Base-by-base conservation (phyloP, 2,329 filamentous ascomycete genomes). In the Phialophora verrucosa region DNA sequence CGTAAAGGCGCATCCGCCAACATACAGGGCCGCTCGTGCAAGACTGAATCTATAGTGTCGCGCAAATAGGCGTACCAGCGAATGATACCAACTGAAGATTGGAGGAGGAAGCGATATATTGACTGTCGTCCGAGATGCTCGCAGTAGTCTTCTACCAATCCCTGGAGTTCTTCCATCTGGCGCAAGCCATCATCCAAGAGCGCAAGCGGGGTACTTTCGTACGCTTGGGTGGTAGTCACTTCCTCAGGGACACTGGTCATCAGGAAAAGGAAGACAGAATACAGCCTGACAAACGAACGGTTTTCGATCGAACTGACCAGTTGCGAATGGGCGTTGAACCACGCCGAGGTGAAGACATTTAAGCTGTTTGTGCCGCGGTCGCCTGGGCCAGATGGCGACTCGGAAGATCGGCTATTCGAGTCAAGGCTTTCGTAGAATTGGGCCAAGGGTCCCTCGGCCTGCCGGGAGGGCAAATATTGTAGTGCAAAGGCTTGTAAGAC, bases 221-320 rank as follows among this genome's bases (percentile, higher is more conserved):
- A 27, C 5, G 23, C n/a, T 12, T n/a, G 14, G n/a, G 38, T 42
- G 5, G 58, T 53, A 14, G 23, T 32, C 25, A 60, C 62, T 49
- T 67, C 62, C 25, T 56, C 51, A 12, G 65, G 65, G 6, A 67
- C 29, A 14, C 51, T 64, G 2, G 65, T 67, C 65, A 67, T 67
- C 27, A 50, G 58, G 31, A 67, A 67, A 29, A 67, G 62, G 38
- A 67, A 67, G n/a, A 67, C 59, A 11, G 62, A 59, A 31, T 67
- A 67, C 27, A 67, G 54, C 31, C 49, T 63, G 49, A 67, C 51
- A 54, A 67, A 67, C 8, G 65, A 64, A 14, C 56, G 62, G 35
- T 8, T 62, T 23, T 62, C 38, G 23, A 35, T 61, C n/a, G 61
- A 58, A 8, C 29, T 44, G 17, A 61, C 31, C 23, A 67, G 58